Base-by-base conservation (phyloP, 768 basidiomycete species). In the Hirschioporus abietinus region DNA sequence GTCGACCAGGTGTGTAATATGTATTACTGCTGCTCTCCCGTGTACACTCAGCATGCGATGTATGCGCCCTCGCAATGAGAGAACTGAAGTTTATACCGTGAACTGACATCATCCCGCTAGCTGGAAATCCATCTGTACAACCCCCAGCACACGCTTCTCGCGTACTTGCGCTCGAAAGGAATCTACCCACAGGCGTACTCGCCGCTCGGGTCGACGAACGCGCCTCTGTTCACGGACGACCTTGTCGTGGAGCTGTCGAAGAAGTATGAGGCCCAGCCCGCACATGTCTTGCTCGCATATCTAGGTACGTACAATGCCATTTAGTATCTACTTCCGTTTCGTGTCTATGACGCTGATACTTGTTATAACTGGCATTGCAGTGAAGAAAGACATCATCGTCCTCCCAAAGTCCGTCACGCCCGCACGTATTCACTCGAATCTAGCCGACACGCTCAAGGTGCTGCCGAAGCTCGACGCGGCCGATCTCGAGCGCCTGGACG, bases 181-280 rank as follows among this genome's bases (percentile, higher is more conserved):
- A 93, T 95, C 71, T 77, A 87, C 63, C 81, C 90, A 0, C 83
- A 92, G 74, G 92, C 93, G 0, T 95, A 91, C 75, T 93, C 90
- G 8, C 92, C 93, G 9, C 85, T 94, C 17, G 92, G 88, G 36
- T 90, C 87, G 9, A 81, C 86, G 12, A 82, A 83, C 70, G 85
- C 89, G 1, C 90, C 89, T 8, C 78, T 94, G 7, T 74, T 93
- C 35, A 73, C 72, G 7, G 91, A 95, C 70, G 84, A 87, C 63
- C 79, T 82, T 3, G 86, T 90, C 8, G 68, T 77, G 3, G 79
- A 81, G 69, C 82, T 94, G 66, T 91, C 90, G 1, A 72, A 78
- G 67, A 87, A 86, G 73, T 79, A 88, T 72, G 75, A 74, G 1
- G 74, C 89, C 63, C 77, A 83, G 66, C 78, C 84, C 0, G 72